phyloP scores from a whole-genome alignment of 371 early-diverging fungal genomes.

The Umbelopsis sp. region DNA sequence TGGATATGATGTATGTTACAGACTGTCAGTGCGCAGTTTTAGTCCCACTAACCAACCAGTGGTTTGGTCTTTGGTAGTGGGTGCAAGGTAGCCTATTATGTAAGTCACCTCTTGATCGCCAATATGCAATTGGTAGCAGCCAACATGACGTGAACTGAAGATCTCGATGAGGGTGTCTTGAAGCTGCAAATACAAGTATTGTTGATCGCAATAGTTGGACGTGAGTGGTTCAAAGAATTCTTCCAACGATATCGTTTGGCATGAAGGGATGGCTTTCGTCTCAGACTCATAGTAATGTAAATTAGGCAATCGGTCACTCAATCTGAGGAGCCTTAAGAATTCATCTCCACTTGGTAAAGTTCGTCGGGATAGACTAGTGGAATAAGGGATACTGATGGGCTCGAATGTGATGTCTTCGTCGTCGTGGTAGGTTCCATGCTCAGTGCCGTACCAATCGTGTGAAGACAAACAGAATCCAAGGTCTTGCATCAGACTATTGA shows the following conservation, averaged over 20 bases:
- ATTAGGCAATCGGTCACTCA: neutral
- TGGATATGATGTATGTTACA: neutral
- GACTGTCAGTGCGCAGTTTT: neutral
- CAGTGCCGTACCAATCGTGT: neutral
- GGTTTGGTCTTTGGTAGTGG: neutral
- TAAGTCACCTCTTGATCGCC: constrained; percentile 3
- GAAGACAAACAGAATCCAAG: constrained; percentile 5
- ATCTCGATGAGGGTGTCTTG: constrained; percentile 12
- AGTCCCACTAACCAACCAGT: neutral
- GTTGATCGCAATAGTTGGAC: constrained; percentile 12
- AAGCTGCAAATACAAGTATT: constrained; percentile 8
- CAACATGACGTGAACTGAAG: constrained; percentile 4
- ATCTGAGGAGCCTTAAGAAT: neutral
- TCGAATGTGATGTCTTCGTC: constrained; percentile 4
- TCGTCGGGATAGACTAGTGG: neutral
- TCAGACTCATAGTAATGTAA: neutral
- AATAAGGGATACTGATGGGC: constrained; percentile 3
- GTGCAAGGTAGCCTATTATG: neutral
- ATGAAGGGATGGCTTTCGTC: neutral
- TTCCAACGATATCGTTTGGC: constrained; percentile 1
- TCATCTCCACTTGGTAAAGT: constrained; percentile 1
- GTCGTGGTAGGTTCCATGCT: neutral
- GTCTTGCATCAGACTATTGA: constrained; percentile 3
- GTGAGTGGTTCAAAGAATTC: constrained; percentile 12
- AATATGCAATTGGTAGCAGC: constrained; percentile 9